Base-by-base conservation (phyloP, 1,284 basidiomycete genomes). In the Thecaphora frezii region DNA sequence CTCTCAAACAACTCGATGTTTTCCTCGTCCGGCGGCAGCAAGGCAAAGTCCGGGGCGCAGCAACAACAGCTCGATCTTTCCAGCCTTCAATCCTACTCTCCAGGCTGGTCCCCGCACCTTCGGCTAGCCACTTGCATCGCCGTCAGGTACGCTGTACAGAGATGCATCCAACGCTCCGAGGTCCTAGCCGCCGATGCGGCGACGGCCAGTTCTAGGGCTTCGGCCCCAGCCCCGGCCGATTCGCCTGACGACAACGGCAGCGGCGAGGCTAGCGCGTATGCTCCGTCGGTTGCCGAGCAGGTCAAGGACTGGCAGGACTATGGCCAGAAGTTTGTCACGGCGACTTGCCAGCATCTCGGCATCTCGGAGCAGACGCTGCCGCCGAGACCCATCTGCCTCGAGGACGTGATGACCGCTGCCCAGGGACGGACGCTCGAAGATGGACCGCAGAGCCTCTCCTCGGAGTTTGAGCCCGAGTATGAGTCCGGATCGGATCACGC, bases 341-440 rank as follows among this genome's bases (percentile, higher is more conserved):
- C 73, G 5, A 69, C 68, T 16, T 75, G 73, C 38, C 73, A 75
- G 60, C 73, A 75, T 49, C 64, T 75, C 26, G 73, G 71, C 16
- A 43, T 75, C 14, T 48, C 48, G 5, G 46, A 54, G 37, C 55
- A 63, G 41, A 51, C 60, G 18, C 44, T 75, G 10, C 73, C 73
- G 0, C 71, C 68, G n/a, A 58, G 51, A 13, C 57, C 59, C 3
- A 62, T 65, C 41, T 56, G 59, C 28, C 58, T 71, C 24, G 69
- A 72, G 24, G 71, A 73, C 23, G 66, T 74, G 0, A 51, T 72
- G n/a, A 25, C 39, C 9, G 54, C 50, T 9, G 41, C 50, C 2
- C 48, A 56, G 21, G 61, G 61, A 2, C 37, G 61, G 19, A 38
- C 14, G 1, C 41, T 51, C 37, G 51, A 61, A 26, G 19, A 39